phyloP scores from a whole-genome alignment of 2,329 filamentous ascomycete species.

The Aspergillus neotritici region DNA sequence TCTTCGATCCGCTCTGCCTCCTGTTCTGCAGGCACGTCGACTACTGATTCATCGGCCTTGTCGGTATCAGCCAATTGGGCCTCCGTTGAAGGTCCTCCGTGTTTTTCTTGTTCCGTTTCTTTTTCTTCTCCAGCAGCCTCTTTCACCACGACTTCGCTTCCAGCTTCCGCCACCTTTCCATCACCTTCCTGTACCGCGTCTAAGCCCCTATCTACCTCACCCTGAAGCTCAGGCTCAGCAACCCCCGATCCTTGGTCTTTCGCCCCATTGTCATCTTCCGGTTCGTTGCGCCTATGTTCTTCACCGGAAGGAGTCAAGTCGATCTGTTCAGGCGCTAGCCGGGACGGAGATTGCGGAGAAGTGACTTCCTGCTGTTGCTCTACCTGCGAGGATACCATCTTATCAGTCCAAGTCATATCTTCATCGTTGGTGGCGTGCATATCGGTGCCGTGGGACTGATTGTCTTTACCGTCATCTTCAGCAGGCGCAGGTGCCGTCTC shows the following conservation, averaged over 20 bases:
- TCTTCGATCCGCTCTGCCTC: not conserved
- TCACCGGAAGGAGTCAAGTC: constrained; percentile 17
- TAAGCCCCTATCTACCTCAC: too few relatives aligned
- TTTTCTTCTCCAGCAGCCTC: not conserved
- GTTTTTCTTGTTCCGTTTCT: not conserved
- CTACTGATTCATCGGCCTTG: constrained; percentile 8
- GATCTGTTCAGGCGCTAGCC: constrained; percentile 25
- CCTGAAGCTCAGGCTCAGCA: too few relatives aligned
- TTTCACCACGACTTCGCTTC: not conserved
- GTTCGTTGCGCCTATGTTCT: constrained; percentile 2
- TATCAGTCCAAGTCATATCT: constrained; percentile 41
- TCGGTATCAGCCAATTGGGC: constrained; percentile 11
- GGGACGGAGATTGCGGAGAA: constrained; percentile 29
- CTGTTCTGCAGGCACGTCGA: not conserved
- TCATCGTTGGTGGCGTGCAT: constrained; percentile 32
- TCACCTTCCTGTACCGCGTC: too few relatives aligned
- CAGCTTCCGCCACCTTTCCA: not conserved
- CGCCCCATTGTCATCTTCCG: constrained; percentile 1
- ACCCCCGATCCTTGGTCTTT: not conserved
- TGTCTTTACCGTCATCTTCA: constrained; percentile 43
- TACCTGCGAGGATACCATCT: constrained; percentile 41
- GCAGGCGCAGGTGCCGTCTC: constrained; percentile 29
- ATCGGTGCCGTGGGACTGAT: constrained; percentile 39
- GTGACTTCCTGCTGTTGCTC: constrained; percentile 30
- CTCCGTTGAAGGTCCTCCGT: constrained; percentile 13